Percentiles rank a stretch among this genome's conserved stretches.
Evolutionary conservation across 768 basidiomycete genomes (phyloP).

Genomic region (Hydnum rufescens): DNA sequence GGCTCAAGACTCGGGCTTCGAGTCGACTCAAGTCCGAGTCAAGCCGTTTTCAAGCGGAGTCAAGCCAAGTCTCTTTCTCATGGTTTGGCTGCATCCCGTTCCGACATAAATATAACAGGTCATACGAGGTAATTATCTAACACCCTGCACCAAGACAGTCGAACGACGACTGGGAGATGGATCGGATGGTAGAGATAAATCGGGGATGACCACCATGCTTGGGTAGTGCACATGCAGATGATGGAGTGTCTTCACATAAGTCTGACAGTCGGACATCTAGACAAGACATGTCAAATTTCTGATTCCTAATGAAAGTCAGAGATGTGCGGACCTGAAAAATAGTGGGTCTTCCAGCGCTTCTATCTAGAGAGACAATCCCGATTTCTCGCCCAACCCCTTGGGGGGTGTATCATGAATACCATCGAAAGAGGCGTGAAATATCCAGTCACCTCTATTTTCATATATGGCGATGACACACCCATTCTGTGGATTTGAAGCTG

Average conservation of each 20-base stretch:
- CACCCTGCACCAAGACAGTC: slow-evolving; percentile 49
- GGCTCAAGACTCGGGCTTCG: no score
- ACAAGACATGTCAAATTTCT: not conserved
- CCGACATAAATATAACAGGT: no score
- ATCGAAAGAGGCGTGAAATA: not conserved
- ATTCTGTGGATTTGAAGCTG: not conserved
- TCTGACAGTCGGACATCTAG: slow-evolving; percentile 69
- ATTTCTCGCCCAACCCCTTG: slow-evolving; percentile 54
- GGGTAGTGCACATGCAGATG: slow-evolving; percentile 68
- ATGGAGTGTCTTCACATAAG: slow-evolving; percentile 74
- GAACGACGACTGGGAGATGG: not conserved
- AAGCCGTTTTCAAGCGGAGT: no score
- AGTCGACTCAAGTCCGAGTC: no score
- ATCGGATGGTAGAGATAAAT: slow-evolving; percentile 25
- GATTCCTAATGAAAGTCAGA: not conserved
- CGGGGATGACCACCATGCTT: slow-evolving; percentile 53
- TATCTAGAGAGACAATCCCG: slow-evolving; percentile 72
- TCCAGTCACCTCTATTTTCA: not conserved
- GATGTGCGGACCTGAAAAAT: slow-evolving; percentile 47
- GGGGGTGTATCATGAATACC: not conserved
- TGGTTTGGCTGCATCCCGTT: no score
- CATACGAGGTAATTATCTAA: no score
- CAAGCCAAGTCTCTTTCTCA: no score
- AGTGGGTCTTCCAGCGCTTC: slow-evolving; percentile 51
- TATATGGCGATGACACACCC: not conserved